Evolutionary conservation across 345 rosid genomes (phyloP).

Genomic region (Gossypium bickii): DNA sequence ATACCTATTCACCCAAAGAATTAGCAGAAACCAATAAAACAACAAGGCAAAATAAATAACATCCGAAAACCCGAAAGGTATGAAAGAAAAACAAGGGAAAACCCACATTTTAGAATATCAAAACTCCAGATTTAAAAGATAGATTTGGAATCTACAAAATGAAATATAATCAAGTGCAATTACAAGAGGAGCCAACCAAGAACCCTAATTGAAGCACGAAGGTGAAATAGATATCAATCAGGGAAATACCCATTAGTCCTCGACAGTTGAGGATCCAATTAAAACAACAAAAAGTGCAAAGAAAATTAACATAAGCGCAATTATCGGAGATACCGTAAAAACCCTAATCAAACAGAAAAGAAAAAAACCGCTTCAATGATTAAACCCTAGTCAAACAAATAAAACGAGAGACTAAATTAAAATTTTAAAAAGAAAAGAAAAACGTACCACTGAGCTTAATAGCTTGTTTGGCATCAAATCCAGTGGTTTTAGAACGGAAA

Average conservation of each 20-base stretch:
- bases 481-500: constrained; percentile 15
- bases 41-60: neutral
- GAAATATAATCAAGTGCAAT: neutral
- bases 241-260: neutral
- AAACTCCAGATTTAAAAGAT: neutral
- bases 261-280: neutral
- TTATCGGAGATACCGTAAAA: neutral
- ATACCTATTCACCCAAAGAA: neutral
- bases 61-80: neutral
- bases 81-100: neutral
- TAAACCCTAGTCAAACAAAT: constrained; percentile 5
- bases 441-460: constrained; percentile 52
- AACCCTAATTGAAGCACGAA: neutral
- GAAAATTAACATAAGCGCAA: constrained; percentile 2
- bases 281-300: neutral
- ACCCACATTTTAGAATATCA: neutral
- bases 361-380: neutral
- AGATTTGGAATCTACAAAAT: neutral
- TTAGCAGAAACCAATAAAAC: neutral
- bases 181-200: neutral
- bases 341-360: neutral
- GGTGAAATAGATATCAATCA: neutral
- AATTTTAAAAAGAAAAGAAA: neutral
- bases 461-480: constrained; percentile 38
- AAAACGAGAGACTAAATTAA: neutral